Percentiles rank a stretch among this genome's conserved stretches.
Evolutionary conservation across 208 protist species (phyloP).

Genomic region (Leishmania mexicana): DNA sequence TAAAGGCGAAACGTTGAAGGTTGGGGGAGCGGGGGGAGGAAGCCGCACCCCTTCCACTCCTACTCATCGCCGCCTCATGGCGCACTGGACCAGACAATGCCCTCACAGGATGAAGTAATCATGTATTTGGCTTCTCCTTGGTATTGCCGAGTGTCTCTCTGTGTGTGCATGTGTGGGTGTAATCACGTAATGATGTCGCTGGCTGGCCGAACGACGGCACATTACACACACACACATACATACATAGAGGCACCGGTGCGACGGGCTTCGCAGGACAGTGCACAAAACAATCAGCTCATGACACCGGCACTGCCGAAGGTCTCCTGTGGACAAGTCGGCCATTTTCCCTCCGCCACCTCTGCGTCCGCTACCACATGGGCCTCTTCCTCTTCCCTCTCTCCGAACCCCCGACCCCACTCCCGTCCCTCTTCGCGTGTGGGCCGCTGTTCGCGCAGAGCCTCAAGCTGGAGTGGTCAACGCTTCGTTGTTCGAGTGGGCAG

Average conservation of each 20-base stretch:
- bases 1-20: too few species aligned
- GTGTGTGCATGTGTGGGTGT: not conserved
- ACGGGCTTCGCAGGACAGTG: not conserved
- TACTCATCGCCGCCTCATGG: not conserved
- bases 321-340: not conserved
- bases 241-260: not conserved
- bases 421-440: not conserved
- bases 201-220: not conserved
- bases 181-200: not conserved
- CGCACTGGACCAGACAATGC: not conserved
- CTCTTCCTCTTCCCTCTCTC: not conserved
- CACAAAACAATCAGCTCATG: not conserved
- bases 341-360: not conserved
- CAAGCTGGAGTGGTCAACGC: not conserved
- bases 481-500: not conserved
- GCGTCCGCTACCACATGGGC: not conserved
- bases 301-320: not conserved
- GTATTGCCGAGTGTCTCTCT: not conserved
- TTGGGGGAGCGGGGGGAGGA: too few species aligned
- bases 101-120: not conserved
- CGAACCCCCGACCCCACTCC: not conserved
- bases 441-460: not conserved
- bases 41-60: not conserved
- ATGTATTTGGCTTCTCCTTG: not conserved
- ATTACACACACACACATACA: not conserved